A percentile compares a stretch with the other conserved stretches of the same genome.
Conservation (phyloP, 1,284 basidiomycete species). For the Leccinum griseonigrum region DNA sequence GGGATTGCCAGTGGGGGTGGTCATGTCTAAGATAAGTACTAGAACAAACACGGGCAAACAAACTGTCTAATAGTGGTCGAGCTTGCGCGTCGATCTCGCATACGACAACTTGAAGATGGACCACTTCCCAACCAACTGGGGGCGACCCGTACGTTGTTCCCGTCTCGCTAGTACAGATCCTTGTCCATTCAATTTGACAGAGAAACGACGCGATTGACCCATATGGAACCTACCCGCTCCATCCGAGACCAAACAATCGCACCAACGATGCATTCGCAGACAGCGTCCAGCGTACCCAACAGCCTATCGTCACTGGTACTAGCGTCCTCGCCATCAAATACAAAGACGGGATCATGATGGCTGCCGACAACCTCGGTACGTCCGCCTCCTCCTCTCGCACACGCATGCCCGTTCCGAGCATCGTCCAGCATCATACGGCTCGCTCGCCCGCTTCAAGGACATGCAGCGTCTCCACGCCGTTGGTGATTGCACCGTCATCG, state of each 20-base stretch:
- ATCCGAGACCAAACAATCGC: slow-evolving; percentile 49
- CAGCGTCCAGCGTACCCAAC: slow-evolving; percentile 75
- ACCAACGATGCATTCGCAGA: slow-evolving; percentile 57
- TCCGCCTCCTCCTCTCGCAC: slow-evolving; percentile 2
- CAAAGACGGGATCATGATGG: slow-evolving; percentile 98
- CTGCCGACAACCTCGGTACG: slow-evolving; percentile 94
- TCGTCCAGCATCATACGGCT: slow-evolving; percentile 90
- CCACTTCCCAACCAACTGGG: slow-evolving; percentile 80
- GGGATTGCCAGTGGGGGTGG: slow-evolving; percentile 29
- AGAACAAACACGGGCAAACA: slow-evolving; percentile 24
- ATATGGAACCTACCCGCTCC: slow-evolving; percentile 72
- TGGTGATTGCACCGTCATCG: slow-evolving; percentile 84
- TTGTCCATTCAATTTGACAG: slow-evolving; percentile 36
- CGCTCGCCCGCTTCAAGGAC: slow-evolving; percentile 96
- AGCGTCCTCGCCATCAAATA: slow-evolving; percentile 93
- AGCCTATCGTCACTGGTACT: slow-evolving; percentile 96
- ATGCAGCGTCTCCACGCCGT: slow-evolving; percentile 85
- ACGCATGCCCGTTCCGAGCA: not conserved
- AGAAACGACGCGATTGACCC: slow-evolving; percentile 70
- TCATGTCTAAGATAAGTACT: slow-evolving; percentile 15
- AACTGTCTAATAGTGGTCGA: slow-evolving; percentile 3
- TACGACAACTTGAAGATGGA: slow-evolving; percentile 50
- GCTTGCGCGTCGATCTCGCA: slow-evolving; percentile 31
- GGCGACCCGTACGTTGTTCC: slow-evolving; percentile 57
- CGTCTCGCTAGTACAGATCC: not conserved